phyloP scores from a whole-genome alignment of 371 early-diverging fungal species.

The Mucor saturninus region DNA sequence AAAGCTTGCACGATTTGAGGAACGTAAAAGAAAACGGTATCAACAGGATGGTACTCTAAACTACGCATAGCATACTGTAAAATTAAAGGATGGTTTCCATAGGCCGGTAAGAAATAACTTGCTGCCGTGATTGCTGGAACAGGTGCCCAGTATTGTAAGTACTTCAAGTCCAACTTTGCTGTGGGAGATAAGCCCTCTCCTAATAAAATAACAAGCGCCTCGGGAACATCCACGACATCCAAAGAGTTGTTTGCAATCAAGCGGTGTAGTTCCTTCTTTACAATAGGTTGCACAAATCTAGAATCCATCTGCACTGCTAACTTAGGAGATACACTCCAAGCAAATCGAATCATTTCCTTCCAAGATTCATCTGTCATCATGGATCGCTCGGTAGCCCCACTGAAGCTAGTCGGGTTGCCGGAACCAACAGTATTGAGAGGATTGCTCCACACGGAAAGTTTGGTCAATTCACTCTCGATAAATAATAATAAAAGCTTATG shows the following conservation, averaged over 20 bases:
- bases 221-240: slow-evolving; percentile 74
- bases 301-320: slow-evolving; percentile 79
- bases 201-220: slow-evolving; percentile 74
- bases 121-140: slow-evolving; percentile 94
- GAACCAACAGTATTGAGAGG: slow-evolving; percentile 64
- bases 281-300: slow-evolving; percentile 71
- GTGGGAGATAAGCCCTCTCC: slow-evolving; percentile 52
- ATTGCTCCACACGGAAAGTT: slow-evolving; percentile 82
- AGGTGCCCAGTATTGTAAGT: slow-evolving; percentile 89
- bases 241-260: slow-evolving; percentile 69
- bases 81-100: slow-evolving; percentile 80
- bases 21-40: slow-evolving; percentile 96
- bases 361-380: slow-evolving; percentile 65
- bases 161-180: slow-evolving; percentile 54
- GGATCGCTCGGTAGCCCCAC: slow-evolving; percentile 52
- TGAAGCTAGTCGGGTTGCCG: slow-evolving; percentile 43
- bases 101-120: slow-evolving; percentile 72
- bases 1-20: slow-evolving; percentile 99
- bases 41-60: slow-evolving; percentile 88
- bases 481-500: slow-evolving; percentile 74
- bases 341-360: slow-evolving; percentile 75
- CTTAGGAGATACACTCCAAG: slow-evolving; percentile 81
- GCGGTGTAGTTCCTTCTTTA: slow-evolving; percentile 71
- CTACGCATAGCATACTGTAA: slow-evolving; percentile 94
- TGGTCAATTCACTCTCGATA: slow-evolving; percentile 86